Evolutionary conservation across 495 filamentous ascomycete species (phyloP).

Genomic region (Achaetomiella virescens): DNA sequence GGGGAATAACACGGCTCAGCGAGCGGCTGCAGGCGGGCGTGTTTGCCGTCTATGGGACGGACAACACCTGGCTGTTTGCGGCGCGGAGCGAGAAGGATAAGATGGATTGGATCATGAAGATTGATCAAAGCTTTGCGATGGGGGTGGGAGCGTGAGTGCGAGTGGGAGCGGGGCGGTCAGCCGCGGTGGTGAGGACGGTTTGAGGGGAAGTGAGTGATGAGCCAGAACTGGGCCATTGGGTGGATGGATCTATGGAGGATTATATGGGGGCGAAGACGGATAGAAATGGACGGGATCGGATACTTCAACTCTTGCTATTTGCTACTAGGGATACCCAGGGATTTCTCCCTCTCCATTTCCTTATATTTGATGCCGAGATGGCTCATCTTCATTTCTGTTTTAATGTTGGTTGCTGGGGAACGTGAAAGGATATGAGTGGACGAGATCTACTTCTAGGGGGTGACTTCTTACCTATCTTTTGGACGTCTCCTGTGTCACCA

Average conservation of each 20-base stretch:
- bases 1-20: constrained; percentile 37
- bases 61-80: constrained; percentile 93
- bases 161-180: constrained; percentile 16
- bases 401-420: neutral
- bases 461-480: neutral
- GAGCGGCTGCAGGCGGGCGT: constrained; percentile 60
- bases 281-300: neutral
- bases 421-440: neutral
- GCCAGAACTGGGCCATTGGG: no score
- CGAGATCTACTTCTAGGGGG: no score
- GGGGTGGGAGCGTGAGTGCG: constrained; percentile 10
- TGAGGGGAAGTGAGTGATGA: neutral
- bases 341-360: neutral
- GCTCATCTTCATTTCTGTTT: neutral
- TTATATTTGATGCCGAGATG: neutral
- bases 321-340: constrained; percentile 11
- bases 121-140: constrained; percentile 51
- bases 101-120: constrained; percentile 86
- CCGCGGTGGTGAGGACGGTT: constrained; percentile 1
- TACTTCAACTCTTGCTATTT: neutral
- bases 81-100: constrained; percentile 81
- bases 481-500: no score
- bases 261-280: neutral
- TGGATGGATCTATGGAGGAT: neutral
- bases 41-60: constrained; percentile 87